Conservation (phyloP, 768 basidiomycete genomes). For the Podaxis sp. region DNA sequence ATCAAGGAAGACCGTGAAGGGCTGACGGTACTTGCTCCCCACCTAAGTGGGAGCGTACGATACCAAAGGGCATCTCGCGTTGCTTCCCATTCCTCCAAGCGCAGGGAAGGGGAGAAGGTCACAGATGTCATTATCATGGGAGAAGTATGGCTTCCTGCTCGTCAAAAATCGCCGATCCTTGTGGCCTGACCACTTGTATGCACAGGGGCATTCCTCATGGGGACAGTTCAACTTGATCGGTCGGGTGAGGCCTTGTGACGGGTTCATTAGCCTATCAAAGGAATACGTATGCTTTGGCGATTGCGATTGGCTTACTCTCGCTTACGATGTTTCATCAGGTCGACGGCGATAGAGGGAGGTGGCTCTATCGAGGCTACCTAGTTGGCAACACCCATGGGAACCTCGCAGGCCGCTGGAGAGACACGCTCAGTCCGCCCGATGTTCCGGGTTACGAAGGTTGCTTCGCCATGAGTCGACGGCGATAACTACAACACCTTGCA, state of each 20-base stretch:
- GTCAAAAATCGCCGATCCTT: background rate
- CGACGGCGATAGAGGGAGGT: constrained; percentile 74
- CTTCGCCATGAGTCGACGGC: constrained; percentile 71
- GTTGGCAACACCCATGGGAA: constrained; percentile 69
- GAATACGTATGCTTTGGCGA: constrained; percentile 62
- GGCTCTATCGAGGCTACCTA: constrained; percentile 85
- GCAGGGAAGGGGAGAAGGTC: constrained; percentile 20
- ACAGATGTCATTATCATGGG: constrained; percentile 70
- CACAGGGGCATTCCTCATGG: constrained; percentile 88
- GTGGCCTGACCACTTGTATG: constrained; percentile 10
- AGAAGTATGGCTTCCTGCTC: constrained; percentile 47
- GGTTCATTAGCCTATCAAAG: constrained; percentile 78
- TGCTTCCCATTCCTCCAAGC: background rate
- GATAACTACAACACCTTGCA: constrained; percentile 26
- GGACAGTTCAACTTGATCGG: constrained; percentile 82
- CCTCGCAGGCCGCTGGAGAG: constrained; percentile 84
- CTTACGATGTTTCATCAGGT: constrained; percentile 36
- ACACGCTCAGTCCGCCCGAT: constrained; percentile 66
- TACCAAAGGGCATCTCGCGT: constrained; percentile 29
- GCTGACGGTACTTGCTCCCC: constrained; percentile 47
- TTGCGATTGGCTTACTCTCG: constrained; percentile 12
- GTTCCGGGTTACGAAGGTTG: constrained; percentile 83
- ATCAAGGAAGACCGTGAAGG: constrained; percentile 49
- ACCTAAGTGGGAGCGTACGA: constrained; percentile 26
- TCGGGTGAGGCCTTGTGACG: constrained; percentile 78